These are phyloP conservation scores for Volvox carteri DNA, from an alignment of 163 green algal genomes.

Conservation along the genomic window DNA sequence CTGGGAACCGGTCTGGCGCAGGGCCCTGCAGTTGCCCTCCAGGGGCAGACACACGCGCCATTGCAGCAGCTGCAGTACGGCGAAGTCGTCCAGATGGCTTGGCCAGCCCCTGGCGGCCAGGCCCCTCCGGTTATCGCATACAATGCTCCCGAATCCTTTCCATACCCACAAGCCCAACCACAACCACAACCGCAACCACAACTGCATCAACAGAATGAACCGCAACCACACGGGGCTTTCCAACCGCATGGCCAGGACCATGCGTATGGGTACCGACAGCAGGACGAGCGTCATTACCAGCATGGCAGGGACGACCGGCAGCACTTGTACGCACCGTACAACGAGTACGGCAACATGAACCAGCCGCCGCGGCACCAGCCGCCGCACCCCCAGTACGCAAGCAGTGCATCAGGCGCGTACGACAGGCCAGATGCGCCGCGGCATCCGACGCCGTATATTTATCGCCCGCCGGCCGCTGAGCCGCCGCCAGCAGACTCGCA, in stretches of 20 bases:
- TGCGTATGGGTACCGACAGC: constrained; percentile 1
- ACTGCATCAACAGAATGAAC: neutral
- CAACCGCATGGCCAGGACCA: neutral
- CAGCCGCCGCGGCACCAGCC: neutral
- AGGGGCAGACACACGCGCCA: neutral
- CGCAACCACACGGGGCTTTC: no score
- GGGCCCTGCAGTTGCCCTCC: neutral
- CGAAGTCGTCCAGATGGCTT: neutral
- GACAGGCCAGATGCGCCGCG: neutral
- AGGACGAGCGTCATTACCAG: neutral
- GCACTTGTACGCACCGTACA: neutral
- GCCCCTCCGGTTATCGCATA: neutral
- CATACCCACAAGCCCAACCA: no score
- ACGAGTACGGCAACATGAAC: neutral
- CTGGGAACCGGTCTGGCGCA: neutral
- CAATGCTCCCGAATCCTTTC: neutral
- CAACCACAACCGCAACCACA: neutral
- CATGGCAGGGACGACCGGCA: neutral
- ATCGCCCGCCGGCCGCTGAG: constrained; percentile 2
- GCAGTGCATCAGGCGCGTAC: neutral
- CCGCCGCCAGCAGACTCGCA: neutral
- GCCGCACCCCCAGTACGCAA: constrained; percentile 1
- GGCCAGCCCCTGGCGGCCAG: neutral
- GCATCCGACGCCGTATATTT: constrained; percentile 32
- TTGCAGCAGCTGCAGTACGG: constrained; percentile 11